Evolutionary conservation across 805 yeast species (phyloP).

Genomic region (Wickerhamomyces canadensis): DNA sequence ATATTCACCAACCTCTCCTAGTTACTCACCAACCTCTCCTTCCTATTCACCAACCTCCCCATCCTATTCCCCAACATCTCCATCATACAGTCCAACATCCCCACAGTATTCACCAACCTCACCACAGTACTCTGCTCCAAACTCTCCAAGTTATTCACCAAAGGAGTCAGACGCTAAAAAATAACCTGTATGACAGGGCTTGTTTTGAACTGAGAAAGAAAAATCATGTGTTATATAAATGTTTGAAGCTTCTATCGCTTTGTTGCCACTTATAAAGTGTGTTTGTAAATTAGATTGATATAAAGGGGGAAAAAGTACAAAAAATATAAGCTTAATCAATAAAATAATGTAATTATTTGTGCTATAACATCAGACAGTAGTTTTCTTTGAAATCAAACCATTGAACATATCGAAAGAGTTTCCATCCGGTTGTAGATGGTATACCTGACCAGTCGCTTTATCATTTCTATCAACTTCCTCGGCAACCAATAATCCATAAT

Average conservation of each 20-base stretch:
- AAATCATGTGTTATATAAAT: constrained; percentile 6
- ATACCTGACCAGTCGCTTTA: constrained; percentile 45
- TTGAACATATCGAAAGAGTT: constrained; percentile 93
- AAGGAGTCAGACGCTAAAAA: constrained; percentile 19
- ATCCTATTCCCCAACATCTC: constrained; percentile 39
- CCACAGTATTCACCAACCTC: constrained; percentile 42
- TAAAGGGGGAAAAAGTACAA: background rate
- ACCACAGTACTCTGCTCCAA: constrained; percentile 40
- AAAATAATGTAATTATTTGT: background rate
- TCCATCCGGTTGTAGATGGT: constrained; percentile 92
- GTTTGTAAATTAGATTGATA: background rate
- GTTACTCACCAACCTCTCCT: constrained; percentile 64
- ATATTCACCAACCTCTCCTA: constrained; percentile 43
- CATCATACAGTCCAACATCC: constrained; percentile 34
- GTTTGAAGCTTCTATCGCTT: too few relatives aligned
- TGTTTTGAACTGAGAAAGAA: constrained; percentile 5
- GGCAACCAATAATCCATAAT: constrained; percentile 79
- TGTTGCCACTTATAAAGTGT: background rate
- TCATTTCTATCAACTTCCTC: constrained; percentile 51
- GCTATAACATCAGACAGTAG: constrained; percentile 8
- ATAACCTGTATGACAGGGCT: constrained; percentile 1
- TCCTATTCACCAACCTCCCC: constrained; percentile 59
- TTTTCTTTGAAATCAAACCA: constrained; percentile 71
- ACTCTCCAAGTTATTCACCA: constrained; percentile 35
- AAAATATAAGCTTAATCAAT: background rate